A percentile compares a stretch with the other conserved stretches of the same genome.
Evolutionary conservation across 2,329 filamentous ascomycete species (phyloP).

Genomic region (Monilinia fructigena): DNA sequence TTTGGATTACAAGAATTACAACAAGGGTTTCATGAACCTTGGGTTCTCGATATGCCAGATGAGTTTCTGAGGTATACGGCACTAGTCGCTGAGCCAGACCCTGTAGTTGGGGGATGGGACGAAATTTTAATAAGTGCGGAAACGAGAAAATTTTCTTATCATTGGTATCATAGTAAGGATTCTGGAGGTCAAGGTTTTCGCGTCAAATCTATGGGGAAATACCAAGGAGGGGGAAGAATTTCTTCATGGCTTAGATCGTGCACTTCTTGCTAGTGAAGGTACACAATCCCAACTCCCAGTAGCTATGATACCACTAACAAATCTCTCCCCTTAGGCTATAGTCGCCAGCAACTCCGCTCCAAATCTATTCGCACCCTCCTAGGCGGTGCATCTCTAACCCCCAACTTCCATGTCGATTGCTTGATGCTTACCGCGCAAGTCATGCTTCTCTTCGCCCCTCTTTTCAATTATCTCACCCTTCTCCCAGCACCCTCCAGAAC

Average conservation of each 20-base stretch:
- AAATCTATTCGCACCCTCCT: slow-evolving; percentile 30
- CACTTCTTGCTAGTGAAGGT: slow-evolving; percentile 33
- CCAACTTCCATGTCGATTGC: slow-evolving; percentile 45
- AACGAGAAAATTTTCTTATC: slow-evolving; percentile 33
- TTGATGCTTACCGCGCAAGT: slow-evolving; percentile 53
- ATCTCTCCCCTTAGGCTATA: slow-evolving; percentile 29
- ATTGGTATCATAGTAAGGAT: slow-evolving; percentile 32
- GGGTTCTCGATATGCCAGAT: slow-evolving; percentile 24
- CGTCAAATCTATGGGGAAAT: slow-evolving; percentile 33
- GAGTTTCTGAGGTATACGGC: slow-evolving; percentile 32
- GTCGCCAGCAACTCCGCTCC: slow-evolving; percentile 30
- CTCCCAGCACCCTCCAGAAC: slow-evolving; percentile 12
- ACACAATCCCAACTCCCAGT: neutral
- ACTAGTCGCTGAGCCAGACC: slow-evolving; percentile 32
- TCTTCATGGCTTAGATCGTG: slow-evolving; percentile 31
- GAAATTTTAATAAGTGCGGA: slow-evolving; percentile 29
- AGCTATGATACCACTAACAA: slow-evolving; percentile 17
- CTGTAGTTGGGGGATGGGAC: slow-evolving; percentile 32
- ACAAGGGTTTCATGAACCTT: slow-evolving; percentile 25
- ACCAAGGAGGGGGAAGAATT: slow-evolving; percentile 29
- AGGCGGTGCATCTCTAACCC: slow-evolving; percentile 26
- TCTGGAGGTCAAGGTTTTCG: slow-evolving; percentile 33
- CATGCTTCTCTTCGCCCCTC: slow-evolving; percentile 40
- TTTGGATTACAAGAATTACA: slow-evolving; percentile 28
- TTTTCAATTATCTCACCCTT: slow-evolving; percentile 31